phyloP scores from a whole-genome alignment of 2,329 filamentous ascomycete species.

The Iodosphaeria phyllophila region DNA sequence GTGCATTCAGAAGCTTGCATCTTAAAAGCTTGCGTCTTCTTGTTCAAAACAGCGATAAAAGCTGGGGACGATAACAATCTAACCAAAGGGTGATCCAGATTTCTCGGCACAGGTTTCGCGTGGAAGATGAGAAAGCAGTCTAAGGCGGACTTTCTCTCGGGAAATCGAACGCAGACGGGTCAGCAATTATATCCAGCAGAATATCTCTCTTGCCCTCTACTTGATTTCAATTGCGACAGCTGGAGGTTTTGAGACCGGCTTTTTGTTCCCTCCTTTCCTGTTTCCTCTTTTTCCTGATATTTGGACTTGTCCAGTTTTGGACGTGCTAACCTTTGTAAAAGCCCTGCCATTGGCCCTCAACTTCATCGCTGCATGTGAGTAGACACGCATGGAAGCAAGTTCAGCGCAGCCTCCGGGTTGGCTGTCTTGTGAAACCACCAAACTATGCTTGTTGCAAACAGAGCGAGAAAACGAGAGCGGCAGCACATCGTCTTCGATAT shows the following conservation, averaged over 20 bases:
- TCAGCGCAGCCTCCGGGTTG: too few species aligned
- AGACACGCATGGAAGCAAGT: too few species aligned
- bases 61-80: slow-evolving; percentile 2
- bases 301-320: too few species aligned
- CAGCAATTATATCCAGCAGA: too few species aligned
- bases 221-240: too few species aligned
- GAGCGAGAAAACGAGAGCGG: slow-evolving; percentile 3
- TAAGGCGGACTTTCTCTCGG: slow-evolving; percentile 53
- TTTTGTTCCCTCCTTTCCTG: slow-evolving; percentile 5
- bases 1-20: too few species aligned
- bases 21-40: too few species aligned
- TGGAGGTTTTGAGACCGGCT: slow-evolving; percentile 3
- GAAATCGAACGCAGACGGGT: slow-evolving; percentile 75
- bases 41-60: too few species aligned
- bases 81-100: slow-evolving; percentile 23
- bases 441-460: background rate
- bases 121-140: slow-evolving; percentile 42
- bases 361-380: slow-evolving; percentile 88
- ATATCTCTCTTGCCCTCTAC: too few species aligned
- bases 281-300: slow-evolving; percentile 1
- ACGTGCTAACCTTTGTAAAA: slow-evolving; percentile 16
- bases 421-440: background rate
- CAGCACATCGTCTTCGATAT: too few species aligned
- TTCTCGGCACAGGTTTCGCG: slow-evolving; percentile 41
- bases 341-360: slow-evolving; percentile 69